Percentiles rank a stretch among this genome's conserved stretches.
Evolutionary conservation across 1,139 yeast species (phyloP).

Genomic region (Scheffersomyces parashehatae): DNA sequence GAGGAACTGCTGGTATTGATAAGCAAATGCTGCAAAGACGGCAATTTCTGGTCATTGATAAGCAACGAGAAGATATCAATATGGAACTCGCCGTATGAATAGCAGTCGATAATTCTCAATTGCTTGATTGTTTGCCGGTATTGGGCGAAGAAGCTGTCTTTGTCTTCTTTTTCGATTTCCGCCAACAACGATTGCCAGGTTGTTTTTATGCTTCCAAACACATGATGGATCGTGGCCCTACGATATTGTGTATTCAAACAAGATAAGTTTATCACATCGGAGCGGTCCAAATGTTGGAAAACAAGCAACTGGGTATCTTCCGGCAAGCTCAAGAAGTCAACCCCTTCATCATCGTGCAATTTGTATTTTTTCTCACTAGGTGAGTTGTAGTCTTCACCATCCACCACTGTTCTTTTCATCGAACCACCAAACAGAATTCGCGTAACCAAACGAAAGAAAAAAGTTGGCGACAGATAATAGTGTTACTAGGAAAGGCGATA

Average conservation of each 20-base stretch:
- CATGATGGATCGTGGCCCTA: conserved; percentile 16
- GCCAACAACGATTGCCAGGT: conserved; percentile 31
- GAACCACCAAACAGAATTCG: no score
- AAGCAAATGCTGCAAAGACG: conserved; percentile 21
- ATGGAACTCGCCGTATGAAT: conserved; percentile 47
- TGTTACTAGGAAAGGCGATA: no score
- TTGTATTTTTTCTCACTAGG: no score
- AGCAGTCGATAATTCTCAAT: conserved; percentile 33
- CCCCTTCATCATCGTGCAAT: not conserved
- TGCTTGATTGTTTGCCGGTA: conserved; percentile 14
- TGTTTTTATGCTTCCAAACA: conserved; percentile 27
- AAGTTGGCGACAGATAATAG: no score
- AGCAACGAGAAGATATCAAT: conserved; percentile 28
- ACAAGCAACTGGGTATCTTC: conserved; percentile 27
- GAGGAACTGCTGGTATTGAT: conserved; percentile 40
- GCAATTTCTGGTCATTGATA: conserved; percentile 17
- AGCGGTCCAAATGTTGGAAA: conserved; percentile 15
- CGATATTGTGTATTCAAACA: conserved; percentile 20
- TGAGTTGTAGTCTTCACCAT: no score
- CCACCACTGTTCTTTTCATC: no score
- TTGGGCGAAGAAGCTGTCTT: conserved; percentile 7
- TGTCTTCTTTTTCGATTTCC: conserved; percentile 1
- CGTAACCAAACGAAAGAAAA: no score
- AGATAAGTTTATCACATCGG: conserved; percentile 29
- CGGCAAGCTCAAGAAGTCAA: conserved; percentile 23